Evolutionary conservation across 1,284 basidiomycete species (phyloP).

Genomic region (Melampsora medusae): DNA sequence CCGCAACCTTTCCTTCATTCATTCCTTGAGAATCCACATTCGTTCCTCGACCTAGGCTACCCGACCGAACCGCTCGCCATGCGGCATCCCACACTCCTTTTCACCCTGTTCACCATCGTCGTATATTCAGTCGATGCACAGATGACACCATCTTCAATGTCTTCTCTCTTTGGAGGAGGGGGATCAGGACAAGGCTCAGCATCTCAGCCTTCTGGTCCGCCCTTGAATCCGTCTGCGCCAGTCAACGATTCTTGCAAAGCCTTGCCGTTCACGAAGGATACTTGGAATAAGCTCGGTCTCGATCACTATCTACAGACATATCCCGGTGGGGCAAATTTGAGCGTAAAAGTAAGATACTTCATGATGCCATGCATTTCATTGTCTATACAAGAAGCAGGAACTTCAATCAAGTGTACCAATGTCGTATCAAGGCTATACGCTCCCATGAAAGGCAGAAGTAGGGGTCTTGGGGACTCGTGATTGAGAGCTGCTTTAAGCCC

Average conservation of each 20-base stretch:
- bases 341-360: constrained; percentile 21
- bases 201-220: constrained; percentile 16
- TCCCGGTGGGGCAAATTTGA: constrained; percentile 37
- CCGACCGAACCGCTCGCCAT: constrained; percentile 1
- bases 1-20: no score
- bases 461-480: no score
- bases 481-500: no score
- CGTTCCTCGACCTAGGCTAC: not conserved
- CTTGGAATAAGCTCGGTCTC: constrained; percentile 30
- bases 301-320: constrained; percentile 36
- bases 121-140: not conserved
- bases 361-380: not conserved
- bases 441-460: no score
- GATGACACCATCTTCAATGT: not conserved
- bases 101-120: not conserved
- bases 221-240: constrained; percentile 20
- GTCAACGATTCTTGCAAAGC: constrained; percentile 27
- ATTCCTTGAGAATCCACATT: not conserved
- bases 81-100: not conserved
- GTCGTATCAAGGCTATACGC: no score
- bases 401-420: not conserved
- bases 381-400: not conserved
- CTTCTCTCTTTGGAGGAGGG: not conserved
- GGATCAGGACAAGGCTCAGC: not conserved
- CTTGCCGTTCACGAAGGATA: constrained; percentile 32